Evolutionary conservation across 306 rosid genomes (phyloP).

Genomic region (Quercus robur): DNA sequence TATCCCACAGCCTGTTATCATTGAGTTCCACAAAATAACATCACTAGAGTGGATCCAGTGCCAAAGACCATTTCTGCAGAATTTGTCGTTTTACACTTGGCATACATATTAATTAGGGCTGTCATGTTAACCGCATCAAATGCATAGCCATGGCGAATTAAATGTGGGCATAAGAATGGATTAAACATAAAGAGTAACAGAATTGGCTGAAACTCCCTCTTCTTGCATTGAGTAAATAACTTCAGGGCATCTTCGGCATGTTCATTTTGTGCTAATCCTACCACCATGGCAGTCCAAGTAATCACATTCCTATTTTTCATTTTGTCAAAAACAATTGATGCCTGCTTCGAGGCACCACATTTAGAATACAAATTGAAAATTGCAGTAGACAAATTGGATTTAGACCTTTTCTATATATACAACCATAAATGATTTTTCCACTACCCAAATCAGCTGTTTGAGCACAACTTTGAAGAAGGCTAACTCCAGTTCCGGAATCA

Average conservation of each 20-base stretch:
- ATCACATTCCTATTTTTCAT: constrained; percentile 52
- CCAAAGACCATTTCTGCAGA: constrained; percentile 53
- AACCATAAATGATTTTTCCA: constrained; percentile 57
- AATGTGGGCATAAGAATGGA: constrained; percentile 58
- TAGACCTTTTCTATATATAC: constrained; percentile 49
- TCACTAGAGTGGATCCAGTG: constrained; percentile 41
- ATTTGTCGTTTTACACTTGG: constrained; percentile 60
- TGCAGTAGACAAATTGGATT: constrained; percentile 55
- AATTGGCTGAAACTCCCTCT: constrained; percentile 62
- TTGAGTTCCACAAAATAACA: constrained; percentile 66
- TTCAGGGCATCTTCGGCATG: constrained; percentile 64
- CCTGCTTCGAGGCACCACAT: constrained; percentile 56
- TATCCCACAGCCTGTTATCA: constrained; percentile 71
- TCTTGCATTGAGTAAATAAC: constrained; percentile 57
- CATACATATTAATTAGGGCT: constrained; percentile 70
- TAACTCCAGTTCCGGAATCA: constrained; percentile 62
- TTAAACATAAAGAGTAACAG: constrained; percentile 64
- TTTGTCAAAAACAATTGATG: constrained; percentile 43
- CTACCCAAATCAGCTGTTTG: constrained; percentile 47
- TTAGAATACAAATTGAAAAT: constrained; percentile 69
- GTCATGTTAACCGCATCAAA: constrained; percentile 45
- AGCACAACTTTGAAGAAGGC: constrained; percentile 66
- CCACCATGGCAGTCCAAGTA: constrained; percentile 83
- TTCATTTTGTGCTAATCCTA: constrained; percentile 72
- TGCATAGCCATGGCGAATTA: constrained; percentile 38